Conservation (phyloP, 192 early-diverging fungal genomes). For the Backusella liffmaniae region DNA sequence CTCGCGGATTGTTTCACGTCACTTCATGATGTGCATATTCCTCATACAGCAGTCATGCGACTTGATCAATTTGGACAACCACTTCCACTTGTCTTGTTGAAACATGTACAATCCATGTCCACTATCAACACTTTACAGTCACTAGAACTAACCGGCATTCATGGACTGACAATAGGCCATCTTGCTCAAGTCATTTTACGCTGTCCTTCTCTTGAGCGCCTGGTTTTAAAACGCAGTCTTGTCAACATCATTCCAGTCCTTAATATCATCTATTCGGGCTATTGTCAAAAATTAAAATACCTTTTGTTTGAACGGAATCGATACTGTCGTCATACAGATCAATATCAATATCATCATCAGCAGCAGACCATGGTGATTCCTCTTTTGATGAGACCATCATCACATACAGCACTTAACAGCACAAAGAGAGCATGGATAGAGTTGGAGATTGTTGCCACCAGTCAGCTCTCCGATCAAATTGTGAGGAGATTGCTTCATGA, state of each 20-base stretch:
- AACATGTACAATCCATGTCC: neutral
- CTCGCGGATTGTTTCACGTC: conserved; percentile 25
- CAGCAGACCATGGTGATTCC: neutral
- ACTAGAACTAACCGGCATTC: conserved; percentile 11
- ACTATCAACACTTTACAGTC: neutral
- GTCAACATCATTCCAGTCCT: conserved; percentile 21
- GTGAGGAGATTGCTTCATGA: neutral
- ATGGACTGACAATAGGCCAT: conserved; percentile 11
- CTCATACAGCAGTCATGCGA: neutral
- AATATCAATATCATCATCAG: neutral
- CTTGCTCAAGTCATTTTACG: conserved; percentile 4
- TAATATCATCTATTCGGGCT: neutral
- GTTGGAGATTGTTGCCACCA: neutral
- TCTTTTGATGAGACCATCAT: neutral
- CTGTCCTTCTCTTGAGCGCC: neutral
- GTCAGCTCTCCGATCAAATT: neutral
- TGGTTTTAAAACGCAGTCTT: neutral
- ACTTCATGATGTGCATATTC: neutral
- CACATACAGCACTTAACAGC: neutral
- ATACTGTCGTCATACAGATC: neutral
- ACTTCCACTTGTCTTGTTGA: neutral
- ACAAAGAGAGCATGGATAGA: neutral
- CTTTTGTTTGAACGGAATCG: conserved; percentile 18
- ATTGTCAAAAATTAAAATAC: conserved; percentile 9
- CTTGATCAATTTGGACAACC: neutral